A percentile compares a stretch with the other conserved stretches of the same genome.
Conservation (phyloP, 805 yeast genomes). For the Maudiozyma barnettii region DNA sequence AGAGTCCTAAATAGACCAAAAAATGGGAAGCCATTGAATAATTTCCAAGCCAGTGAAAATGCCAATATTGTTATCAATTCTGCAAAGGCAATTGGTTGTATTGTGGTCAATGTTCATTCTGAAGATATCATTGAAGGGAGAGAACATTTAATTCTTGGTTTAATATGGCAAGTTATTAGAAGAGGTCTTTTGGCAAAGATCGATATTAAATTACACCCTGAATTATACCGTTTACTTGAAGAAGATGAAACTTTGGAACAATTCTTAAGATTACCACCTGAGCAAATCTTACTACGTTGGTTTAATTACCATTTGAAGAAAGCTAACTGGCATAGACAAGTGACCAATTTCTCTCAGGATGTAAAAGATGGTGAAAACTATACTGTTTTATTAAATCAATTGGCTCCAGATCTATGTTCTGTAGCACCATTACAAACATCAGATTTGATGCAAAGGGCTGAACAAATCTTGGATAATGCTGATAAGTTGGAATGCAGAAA, state of each 20-base stretch:
- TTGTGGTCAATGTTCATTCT: conserved; percentile 94
- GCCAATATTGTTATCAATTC: conserved; percentile 97
- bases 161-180: conserved; percentile 95
- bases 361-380: conserved; percentile 93
- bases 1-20: conserved; percentile 90
- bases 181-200: conserved; percentile 91
- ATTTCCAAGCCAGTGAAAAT: conserved; percentile 92
- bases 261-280: conserved; percentile 93
- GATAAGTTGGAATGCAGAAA: conserved; percentile 88
- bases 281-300: conserved; percentile 94
- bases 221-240: conserved; percentile 84
- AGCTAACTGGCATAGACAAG: conserved; percentile 83
- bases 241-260: conserved; percentile 97
- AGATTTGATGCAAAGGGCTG: conserved; percentile 76
- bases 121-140: conserved; percentile 93
- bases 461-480: conserved; percentile 74
- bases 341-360: conserved; percentile 76
- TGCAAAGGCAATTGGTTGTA: conserved; percentile 97
- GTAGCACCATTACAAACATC: conserved; percentile 69
- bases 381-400: conserved; percentile 79
- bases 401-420: conserved; percentile 76
- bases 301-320: conserved; percentile 91
- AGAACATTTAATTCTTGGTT: conserved; percentile 82
- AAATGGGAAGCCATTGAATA: conserved; percentile 70
- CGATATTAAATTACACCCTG: conserved; percentile 94